Conservation (phyloP, 164 flowering plant genomes). For the Berberis vulgaris region DNA sequence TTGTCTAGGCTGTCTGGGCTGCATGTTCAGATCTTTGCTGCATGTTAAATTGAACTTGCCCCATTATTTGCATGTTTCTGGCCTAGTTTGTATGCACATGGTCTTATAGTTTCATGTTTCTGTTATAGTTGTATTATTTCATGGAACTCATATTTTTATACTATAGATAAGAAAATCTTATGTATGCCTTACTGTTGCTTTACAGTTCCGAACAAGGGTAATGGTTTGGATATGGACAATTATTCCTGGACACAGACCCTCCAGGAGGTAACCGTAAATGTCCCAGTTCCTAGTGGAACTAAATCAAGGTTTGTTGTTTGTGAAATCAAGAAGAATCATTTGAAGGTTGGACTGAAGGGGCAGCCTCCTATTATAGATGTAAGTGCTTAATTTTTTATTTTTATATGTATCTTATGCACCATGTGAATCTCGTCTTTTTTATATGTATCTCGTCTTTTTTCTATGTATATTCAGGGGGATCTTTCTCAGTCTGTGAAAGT, state of each 20-base stretch:
- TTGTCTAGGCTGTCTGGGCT: too few relatives aligned
- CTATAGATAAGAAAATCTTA: too few relatives aligned
- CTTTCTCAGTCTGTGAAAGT: conserved; percentile 56
- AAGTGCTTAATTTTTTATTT: conserved; percentile 11
- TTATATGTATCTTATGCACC: neutral
- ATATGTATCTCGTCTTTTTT: neutral
- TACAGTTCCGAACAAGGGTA: conserved; percentile 70
- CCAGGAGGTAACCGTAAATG: conserved; percentile 59
- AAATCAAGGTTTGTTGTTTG: conserved; percentile 65
- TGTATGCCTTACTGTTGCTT: too few relatives aligned
- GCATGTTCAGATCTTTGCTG: too few relatives aligned
- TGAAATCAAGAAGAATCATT: conserved; percentile 72
- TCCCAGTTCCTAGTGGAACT: conserved; percentile 86
- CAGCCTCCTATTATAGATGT: conserved; percentile 89
- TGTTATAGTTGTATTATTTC: too few relatives aligned
- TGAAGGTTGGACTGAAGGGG: conserved; percentile 87
- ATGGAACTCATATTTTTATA: too few relatives aligned
- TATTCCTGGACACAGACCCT: conserved; percentile 87
- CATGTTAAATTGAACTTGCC: too few relatives aligned
- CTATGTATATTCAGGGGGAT: conserved; percentile 52
- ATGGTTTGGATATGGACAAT: conserved; percentile 85
- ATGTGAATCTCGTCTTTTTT: neutral
- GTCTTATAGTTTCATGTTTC: too few relatives aligned
- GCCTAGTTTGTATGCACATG: too few relatives aligned
- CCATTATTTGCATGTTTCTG: too few relatives aligned